Conservation (phyloP, 495 filamentous ascomycete genomes). For the Schizothecium vesticola region DNA sequence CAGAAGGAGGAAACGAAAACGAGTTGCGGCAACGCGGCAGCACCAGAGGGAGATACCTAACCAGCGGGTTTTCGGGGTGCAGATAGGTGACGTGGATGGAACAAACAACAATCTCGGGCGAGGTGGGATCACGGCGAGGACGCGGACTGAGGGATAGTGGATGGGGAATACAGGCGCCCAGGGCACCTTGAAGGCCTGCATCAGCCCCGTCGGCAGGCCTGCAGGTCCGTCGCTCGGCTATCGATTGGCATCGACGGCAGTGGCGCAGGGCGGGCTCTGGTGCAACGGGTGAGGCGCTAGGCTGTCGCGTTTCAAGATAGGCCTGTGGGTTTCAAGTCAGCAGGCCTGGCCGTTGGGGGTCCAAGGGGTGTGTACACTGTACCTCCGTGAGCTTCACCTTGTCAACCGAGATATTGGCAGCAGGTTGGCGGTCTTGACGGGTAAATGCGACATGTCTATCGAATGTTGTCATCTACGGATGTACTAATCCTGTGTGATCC, state of each 20-base stretch:
- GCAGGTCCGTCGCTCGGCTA: neutral
- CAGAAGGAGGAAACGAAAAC: neutral
- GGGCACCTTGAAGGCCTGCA: neutral
- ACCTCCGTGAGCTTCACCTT: neutral
- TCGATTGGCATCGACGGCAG: conserved; percentile 2
- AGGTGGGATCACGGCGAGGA: neutral
- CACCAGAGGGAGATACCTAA: neutral
- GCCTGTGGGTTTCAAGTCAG: conserved; percentile 8
- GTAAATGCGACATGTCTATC: neutral
- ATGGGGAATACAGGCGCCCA: neutral
- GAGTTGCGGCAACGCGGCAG: neutral
- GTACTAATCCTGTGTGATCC: neutral
- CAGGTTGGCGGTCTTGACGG: neutral
- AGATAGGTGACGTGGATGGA: neutral
- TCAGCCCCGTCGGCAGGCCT: neutral
- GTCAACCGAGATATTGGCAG: neutral
- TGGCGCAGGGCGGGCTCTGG: conserved; percentile 2
- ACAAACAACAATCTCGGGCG: neutral
- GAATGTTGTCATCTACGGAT: neutral
- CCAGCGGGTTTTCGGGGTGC: neutral
- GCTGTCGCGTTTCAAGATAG: conserved; percentile 10
- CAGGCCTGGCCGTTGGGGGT: neutral
- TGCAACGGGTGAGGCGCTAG: neutral
- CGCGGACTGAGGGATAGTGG: no score
- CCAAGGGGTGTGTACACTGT: neutral